Conservation (phyloP, 768 basidiomycete genomes). For the Boletus eberwhitei region DNA sequence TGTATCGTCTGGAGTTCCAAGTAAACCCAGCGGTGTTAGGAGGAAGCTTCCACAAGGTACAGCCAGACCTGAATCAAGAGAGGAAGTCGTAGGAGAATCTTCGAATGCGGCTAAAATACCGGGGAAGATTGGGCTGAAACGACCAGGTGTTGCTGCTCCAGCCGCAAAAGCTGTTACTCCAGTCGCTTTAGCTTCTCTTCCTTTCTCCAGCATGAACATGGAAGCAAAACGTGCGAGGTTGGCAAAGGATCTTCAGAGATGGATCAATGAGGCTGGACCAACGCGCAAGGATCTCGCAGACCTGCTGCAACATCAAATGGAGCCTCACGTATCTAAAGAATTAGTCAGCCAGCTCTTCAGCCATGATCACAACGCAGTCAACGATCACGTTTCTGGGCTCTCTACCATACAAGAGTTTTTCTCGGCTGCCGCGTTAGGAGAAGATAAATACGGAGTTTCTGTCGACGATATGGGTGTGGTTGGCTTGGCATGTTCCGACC, state of each 20-base stretch:
- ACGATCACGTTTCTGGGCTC: constrained; percentile 84
- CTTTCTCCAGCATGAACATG: constrained; percentile 32
- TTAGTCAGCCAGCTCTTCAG: constrained; percentile 81
- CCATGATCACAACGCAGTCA: constrained; percentile 92
- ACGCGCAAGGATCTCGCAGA: constrained; percentile 87
- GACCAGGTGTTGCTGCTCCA: constrained; percentile 36
- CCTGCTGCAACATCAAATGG: constrained; percentile 87
- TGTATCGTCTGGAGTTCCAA: constrained; percentile 25
- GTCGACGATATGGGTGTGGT: constrained; percentile 53
- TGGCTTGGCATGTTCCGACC: constrained; percentile 84
- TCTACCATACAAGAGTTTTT: constrained; percentile 74
- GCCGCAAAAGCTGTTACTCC: constrained; percentile 34
- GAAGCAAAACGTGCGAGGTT: constrained; percentile 60
- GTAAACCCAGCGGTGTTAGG: constrained; percentile 63
- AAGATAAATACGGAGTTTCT: constrained; percentile 47
- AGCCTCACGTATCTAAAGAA: constrained; percentile 73
- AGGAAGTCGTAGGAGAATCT: constrained; percentile 37
- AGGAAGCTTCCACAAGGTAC: constrained; percentile 66
- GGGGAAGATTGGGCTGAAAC: constrained; percentile 43
- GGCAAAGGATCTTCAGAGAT: constrained; percentile 72
- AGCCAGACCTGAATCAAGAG: constrained; percentile 43
- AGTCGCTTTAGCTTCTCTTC: constrained; percentile 30
- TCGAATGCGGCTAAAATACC: constrained; percentile 30
- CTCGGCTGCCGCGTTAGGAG: constrained; percentile 50
- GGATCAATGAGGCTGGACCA: constrained; percentile 84